Conservation (phyloP, 2,329 filamentous ascomycete genomes). For the Aspergillus calidoustus region DNA sequence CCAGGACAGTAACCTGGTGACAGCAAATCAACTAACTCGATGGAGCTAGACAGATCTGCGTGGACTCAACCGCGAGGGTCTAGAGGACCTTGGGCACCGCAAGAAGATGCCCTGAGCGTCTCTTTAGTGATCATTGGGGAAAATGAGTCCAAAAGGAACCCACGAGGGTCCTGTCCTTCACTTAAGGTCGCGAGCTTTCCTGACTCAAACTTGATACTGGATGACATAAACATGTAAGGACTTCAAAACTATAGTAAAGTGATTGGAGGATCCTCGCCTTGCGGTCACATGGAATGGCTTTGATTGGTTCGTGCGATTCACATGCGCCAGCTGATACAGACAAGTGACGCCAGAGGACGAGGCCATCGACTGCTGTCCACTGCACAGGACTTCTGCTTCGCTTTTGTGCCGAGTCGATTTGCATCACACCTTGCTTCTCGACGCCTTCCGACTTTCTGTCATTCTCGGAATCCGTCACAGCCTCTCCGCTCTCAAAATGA, state of each 20-base stretch:
- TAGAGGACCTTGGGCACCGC: neutral
- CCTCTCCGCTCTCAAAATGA: conserved; percentile 20
- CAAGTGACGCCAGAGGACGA: conserved; percentile 31
- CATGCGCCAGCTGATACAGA: conserved; percentile 30
- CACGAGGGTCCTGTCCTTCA: neutral
- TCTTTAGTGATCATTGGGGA: neutral
- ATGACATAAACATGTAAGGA: conserved; percentile 21
- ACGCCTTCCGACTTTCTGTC: conserved; percentile 17
- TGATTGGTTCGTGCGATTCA: conserved; percentile 25
- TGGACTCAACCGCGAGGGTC: neutral
- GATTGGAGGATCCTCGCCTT: conserved; percentile 14
- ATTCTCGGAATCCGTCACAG: conserved; percentile 3
- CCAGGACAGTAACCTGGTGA: conserved; percentile 4
- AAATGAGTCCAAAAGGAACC: neutral
- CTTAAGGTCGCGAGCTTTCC: neutral
- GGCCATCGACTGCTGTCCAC: neutral
- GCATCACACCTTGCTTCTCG: conserved; percentile 20
- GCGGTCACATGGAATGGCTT: conserved; percentile 23
- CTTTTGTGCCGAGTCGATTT: conserved; percentile 19
- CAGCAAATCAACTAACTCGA: conserved; percentile 7
- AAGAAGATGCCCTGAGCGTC: neutral
- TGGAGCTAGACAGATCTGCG: conserved; percentile 9
- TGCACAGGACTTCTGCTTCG: conserved; percentile 9
- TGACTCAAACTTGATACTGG: neutral
- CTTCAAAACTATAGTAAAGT: neutral